phyloP scores from a whole-genome alignment of 306 rosid species.

The Citrullus amarus region DNA sequence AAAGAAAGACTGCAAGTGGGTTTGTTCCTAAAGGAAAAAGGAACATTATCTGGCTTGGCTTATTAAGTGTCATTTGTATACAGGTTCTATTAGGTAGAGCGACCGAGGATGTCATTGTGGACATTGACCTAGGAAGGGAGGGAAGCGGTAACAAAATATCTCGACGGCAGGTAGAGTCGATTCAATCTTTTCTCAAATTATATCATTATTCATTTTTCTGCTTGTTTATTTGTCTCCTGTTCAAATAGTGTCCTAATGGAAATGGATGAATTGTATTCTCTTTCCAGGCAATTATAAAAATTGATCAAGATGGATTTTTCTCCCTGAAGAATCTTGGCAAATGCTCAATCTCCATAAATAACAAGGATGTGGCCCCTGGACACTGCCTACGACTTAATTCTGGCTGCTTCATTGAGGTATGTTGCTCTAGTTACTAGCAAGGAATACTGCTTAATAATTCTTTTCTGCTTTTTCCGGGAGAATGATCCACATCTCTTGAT shows the following conservation, averaged over 20 bases:
- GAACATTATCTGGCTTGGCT: not conserved
- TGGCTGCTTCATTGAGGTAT: slow-evolving; percentile 80
- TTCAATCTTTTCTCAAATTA: not conserved
- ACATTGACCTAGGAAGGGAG: slow-evolving; percentile 83
- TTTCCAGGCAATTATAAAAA: slow-evolving; percentile 62
- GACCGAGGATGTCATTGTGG: slow-evolving; percentile 52
- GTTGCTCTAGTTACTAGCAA: not conserved
- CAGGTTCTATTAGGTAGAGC: slow-evolving; percentile 94
- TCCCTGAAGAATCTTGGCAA: slow-evolving; percentile 65
- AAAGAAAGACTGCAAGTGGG: not conserved
- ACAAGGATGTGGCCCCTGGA: slow-evolving; percentile 57
- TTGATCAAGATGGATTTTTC: slow-evolving; percentile 68
- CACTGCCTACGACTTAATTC: slow-evolving; percentile 51
- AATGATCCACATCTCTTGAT: slow-evolving; percentile 7
- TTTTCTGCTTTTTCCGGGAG: not conserved
- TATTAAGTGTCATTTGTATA: not conserved
- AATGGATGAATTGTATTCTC: not conserved
- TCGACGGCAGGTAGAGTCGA: slow-evolving; percentile 68
- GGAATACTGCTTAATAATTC: not conserved
- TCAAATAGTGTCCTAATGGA: not conserved
- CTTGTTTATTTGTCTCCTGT: not conserved
- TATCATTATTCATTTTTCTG: not conserved
- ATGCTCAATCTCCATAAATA: slow-evolving; percentile 52
- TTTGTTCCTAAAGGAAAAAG: not conserved
- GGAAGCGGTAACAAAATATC: slow-evolving; percentile 63